Evolutionary conservation across 768 basidiomycete genomes (phyloP).

Genomic region (Suillus variegatus): DNA sequence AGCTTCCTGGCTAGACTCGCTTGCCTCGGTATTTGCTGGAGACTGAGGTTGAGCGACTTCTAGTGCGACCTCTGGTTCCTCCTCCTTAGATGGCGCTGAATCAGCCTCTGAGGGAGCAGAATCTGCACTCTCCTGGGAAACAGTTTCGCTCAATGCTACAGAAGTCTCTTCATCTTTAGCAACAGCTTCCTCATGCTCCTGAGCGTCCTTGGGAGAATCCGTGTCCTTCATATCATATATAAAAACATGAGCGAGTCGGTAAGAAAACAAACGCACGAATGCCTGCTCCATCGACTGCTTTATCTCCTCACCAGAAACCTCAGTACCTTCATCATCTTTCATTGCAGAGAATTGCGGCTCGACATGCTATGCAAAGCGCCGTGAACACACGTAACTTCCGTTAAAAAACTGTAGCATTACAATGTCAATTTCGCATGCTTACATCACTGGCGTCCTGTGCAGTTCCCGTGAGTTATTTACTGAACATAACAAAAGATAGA

Average conservation of each 20-base stretch:
- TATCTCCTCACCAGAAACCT: constrained; percentile 29
- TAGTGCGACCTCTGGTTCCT: background rate
- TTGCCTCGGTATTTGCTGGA: background rate
- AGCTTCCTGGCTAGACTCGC: background rate
- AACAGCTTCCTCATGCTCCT: constrained; percentile 26
- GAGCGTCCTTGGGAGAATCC: constrained; percentile 35
- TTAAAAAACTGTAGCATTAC: constrained; percentile 4
- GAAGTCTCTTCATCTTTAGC: constrained; percentile 6
- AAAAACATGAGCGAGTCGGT: background rate
- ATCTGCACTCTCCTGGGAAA: background rate
- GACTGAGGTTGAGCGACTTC: background rate
- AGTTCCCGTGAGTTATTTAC: background rate
- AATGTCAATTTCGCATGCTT: constrained; percentile 9
- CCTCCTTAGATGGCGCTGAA: background rate
- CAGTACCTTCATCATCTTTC: constrained; percentile 33
- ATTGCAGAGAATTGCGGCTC: constrained; percentile 17
- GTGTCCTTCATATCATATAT: constrained; percentile 21
- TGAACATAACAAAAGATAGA: constrained; percentile 7
- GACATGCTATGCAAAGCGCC: constrained; percentile 16
- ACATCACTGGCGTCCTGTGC: constrained; percentile 22
- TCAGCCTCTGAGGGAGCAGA: background rate
- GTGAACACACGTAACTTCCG: constrained; percentile 6
- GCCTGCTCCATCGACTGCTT: constrained; percentile 31
- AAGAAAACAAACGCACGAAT: constrained; percentile 20
- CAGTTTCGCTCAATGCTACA: background rate